Evolutionary conservation across 1,284 basidiomycete species (phyloP), one percentile per base, ranked within the genome.

Genomic region (Moesziomyces parantarcticus): DNA sequence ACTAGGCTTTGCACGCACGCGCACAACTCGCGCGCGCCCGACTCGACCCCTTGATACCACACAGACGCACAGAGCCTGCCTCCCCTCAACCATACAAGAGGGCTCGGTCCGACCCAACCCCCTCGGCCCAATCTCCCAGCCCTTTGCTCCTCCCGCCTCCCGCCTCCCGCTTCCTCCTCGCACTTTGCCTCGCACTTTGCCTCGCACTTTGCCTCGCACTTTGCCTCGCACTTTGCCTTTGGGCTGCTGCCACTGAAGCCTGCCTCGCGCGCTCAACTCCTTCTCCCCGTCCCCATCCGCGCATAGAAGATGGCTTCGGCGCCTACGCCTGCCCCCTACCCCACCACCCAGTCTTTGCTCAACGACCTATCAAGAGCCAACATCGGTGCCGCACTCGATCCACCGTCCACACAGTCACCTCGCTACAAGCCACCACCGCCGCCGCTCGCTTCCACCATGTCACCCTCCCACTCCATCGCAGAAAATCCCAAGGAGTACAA

Each of bases 281-380:
- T 18, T 39, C 36, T 14, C 29, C 7, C 36, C 18, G 11, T 18
- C 14, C 36, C 36, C 36, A 54, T 51, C n/a, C 43, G 59, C 29
- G 10, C 29, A 69, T 36, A 62, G 51, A 69, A 69, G 59, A 69
- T 69, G 66, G 66, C 56, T n/a, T 63, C 56, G 36, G 66, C 66
- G 39, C 66, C 56, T 16, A 55, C 59, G 41, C 34, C 66, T 23
- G 52, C 56, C 25, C 66, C 59, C 52, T 49, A 56, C 18, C 59
- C 66, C 44, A 25, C 45, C 44, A 25, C 45, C 34, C 32, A 62
- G 45, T 18, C 25, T 16, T 46, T 68, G 50, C 59, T 58, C n/a
- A 40, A 58, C 22, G 21, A 61, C 32, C 51, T 58, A 18, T 21
- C 58, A 26, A 61, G 50, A 34, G 20, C 48, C 51, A 53, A 47